Evolutionary conservation across 1,284 basidiomycete species (phyloP), one percentile per base, ranked within the genome.

Genomic region (Cutaneotrichosporon mucoides): DNA sequence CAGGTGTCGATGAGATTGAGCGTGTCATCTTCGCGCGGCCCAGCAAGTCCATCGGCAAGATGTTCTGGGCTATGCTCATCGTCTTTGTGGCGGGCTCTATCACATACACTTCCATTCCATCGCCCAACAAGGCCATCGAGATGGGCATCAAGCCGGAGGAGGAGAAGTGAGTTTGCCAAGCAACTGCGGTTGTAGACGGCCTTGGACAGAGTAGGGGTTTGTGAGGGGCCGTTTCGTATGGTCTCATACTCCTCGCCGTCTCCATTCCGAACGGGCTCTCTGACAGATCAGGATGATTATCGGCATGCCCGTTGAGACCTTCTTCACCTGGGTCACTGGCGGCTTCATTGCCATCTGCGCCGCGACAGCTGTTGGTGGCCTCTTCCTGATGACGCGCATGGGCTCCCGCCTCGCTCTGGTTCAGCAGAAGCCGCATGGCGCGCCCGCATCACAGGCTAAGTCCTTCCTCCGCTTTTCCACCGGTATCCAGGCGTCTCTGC

Each of bases 1-100:
- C 46, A 35, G 57, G 47, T 10, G 35, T 36, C 13, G 47, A 46
- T 38, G 61, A 62, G 56, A 54, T 46, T 11, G 64, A 65, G 60
- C 60, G 61, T 37, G 64, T 65, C 38, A 65, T 65, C 54, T 65
- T 58, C 47, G 34, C 64, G 16, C 64, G 64, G 4, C 60, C 58
- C 8, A 33, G 35, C 6, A 42, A 34, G 6, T 33, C 38, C 13
- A 40, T 44, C 35, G 47, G 52, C 11, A 49, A 46, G 50, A 53
- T 56, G 42, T 55, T 42, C 52, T 59, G 57, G 57, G 63, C 56
- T 8, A 46, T 57, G 16, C 37, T 36, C 6, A 50, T 63, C 24
- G 41, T 58, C 4, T 57, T 48, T 34, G 13, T 40, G 6, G 15
- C n/a, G 4, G 59, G 54, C 6, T 43, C 56, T 3, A 37, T 53